Base-by-base conservation (phyloP, 208 protist species). In the Acanthamoeba polyphaga region DNA sequence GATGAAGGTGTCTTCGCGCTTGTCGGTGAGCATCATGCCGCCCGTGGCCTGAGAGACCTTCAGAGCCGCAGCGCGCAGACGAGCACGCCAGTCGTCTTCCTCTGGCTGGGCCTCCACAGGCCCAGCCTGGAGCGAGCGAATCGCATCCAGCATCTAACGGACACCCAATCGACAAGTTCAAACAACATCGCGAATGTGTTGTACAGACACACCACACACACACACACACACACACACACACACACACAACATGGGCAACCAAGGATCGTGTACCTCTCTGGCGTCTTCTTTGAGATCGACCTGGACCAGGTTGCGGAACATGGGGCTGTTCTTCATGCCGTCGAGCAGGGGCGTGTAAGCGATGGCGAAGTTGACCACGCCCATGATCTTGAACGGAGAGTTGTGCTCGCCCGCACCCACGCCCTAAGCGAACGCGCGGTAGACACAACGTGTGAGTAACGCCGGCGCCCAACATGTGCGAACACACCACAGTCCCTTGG, bases 341-440 rank as follows among this genome's bases (percentile, higher is more conserved):
- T 89, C 82, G 32, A 89, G 32, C 32, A 68, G 12, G 8, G 82
- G 82, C n/a, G 49, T 68, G 55, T 89, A 89, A 17, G 49, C 82
- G 82, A 66, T 89, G 82, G 82, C 55, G 17, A 89, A 66, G 82
- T 89, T 89, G 17, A 89, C 82, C 17, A 89, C 82, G 82, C 82
- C 43, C 82, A 89, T 89, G 51, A 89, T 17, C 55, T 89, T 89
- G 53, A 68, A 89, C 15, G 82, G 82, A 3, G 82, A 89, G 82
- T 89, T 89, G 53, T 89, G 82, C 43, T 66, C 82, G 43, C 82
- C 82, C n/a, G 82, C 82, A 3, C 82, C 82, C 24, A 89, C 55
- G 15, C 82, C 82, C 82, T 68, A 24, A 1, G 27, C 43, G 68
- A 17, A n/a, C 29, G 12, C 13, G 72, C 19, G 72, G 29, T 9